Evolutionary conservation across 768 basidiomycete species (phyloP).

Genomic region (Termitomyces bulborhizus): DNA sequence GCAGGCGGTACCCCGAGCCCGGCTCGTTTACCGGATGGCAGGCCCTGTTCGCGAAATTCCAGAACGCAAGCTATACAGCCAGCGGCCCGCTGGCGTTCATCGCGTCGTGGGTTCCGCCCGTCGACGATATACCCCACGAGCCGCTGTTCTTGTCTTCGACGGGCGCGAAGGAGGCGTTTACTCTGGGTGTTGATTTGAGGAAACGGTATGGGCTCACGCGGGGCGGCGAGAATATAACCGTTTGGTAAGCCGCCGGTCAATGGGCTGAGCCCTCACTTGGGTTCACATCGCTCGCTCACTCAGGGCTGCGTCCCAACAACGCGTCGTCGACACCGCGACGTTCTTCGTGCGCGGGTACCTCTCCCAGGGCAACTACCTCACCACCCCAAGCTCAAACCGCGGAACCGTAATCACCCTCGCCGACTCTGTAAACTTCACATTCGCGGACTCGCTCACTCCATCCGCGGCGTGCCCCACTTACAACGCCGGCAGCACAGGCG

Average conservation of each 20-base stretch:
- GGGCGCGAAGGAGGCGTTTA: constrained; percentile 33
- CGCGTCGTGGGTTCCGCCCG: constrained; percentile 32
- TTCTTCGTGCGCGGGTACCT: constrained; percentile 36
- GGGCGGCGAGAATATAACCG: constrained; percentile 34
- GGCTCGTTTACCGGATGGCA: constrained; percentile 34
- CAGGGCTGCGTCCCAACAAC: constrained; percentile 37
- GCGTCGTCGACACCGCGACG: constrained; percentile 33
- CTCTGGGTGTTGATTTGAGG: constrained; percentile 31
- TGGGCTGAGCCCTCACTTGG: no score
- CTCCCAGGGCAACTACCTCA: constrained; percentile 33
- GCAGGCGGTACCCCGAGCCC: constrained; percentile 35
- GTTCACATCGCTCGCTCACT: no score
- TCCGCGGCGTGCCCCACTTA: constrained; percentile 33
- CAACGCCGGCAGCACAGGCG: constrained; percentile 22
- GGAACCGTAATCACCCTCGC: constrained; percentile 29
- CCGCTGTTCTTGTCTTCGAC: constrained; percentile 32
- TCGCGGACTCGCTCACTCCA: constrained; percentile 36
- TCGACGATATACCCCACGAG: constrained; percentile 32
- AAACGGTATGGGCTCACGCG: constrained; percentile 32
- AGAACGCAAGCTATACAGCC: constrained; percentile 33
- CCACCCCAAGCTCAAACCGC: constrained; percentile 23
- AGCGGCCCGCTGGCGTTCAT: constrained; percentile 32
- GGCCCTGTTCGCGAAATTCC: constrained; percentile 29
- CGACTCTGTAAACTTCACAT: constrained; percentile 35
- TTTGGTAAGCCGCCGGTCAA: constrained; percentile 25